Base-by-base conservation (phyloP, 495 filamentous ascomycete species). In the Penicillium robsamsonii region DNA sequence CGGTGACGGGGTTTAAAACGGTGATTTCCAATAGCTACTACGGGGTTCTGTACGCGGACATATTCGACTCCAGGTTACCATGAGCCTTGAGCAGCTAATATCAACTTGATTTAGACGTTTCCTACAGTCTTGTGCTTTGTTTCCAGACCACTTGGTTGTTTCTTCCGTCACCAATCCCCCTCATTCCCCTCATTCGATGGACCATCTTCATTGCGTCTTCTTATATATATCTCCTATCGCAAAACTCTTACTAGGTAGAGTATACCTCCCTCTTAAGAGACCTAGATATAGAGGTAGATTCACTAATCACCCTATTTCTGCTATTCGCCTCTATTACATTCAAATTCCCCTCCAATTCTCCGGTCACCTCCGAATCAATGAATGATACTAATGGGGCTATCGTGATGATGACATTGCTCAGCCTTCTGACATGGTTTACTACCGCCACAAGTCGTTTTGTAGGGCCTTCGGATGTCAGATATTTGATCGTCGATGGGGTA, bases 361-460 rank as follows among this genome's bases (percentile, higher is more conserved):
- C 81, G 1, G 76, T 83, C 4, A 71, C 63, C n/a, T 60, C 65
- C 18, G 67, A 74, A 3, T 75, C 79, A 33, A 83, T 84, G 81
- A 84, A 83, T 55, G 82, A 83, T 53, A 81, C 78, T 0, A 72
- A 69, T 45, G 80, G 79, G 4, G 79, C 81, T 0, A 71, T 82
- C 46, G 81, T 79, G 0, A 61, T 81, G 7, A 75, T 82, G 46
- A 76, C 69, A 50, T 49, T 82, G 24, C 64, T 84, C 20, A 76
- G 69, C 41, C 20, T 76, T 1, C 56, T 80, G 3, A 82, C 78
- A 1, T 84, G 81, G 81, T 57, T 79, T 35, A 55, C 52, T 4
- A 27, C 25, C 4, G 25, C 25, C 2, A 27, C 25, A 27, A 5
- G 4, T 7, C 25, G 6, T 27, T 27, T 27, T 27, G 4, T 3